Conservation (phyloP, 345 rosid species). For the Populus davidiana region DNA sequence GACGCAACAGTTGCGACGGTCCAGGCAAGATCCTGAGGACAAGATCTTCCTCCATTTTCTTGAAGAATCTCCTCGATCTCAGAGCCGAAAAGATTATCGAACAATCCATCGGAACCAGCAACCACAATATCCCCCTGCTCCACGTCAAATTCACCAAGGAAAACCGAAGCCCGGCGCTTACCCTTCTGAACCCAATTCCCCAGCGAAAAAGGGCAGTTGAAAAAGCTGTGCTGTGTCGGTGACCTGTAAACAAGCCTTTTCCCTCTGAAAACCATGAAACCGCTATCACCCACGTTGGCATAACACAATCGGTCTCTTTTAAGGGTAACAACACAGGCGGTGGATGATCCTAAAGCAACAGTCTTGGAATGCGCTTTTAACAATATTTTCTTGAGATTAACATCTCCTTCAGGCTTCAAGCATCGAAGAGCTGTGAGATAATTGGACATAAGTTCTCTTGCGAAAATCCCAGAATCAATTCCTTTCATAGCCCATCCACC, state of each 20-base stretch:
- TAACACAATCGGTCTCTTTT: background rate
- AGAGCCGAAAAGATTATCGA: slow-evolving; percentile 18
- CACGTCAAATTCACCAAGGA: background rate
- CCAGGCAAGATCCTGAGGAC: background rate
- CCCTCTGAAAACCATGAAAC: slow-evolving; percentile 22
- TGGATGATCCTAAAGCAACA: slow-evolving; percentile 17
- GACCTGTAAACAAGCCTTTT: slow-evolving; percentile 3
- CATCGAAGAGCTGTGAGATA: background rate
- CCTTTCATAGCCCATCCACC: slow-evolving; percentile 21
- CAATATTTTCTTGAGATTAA: slow-evolving; percentile 4
- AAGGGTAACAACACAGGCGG: slow-evolving; percentile 17
- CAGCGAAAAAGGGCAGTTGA: slow-evolving; percentile 24
- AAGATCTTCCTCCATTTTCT: background rate
- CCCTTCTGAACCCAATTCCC: background rate
- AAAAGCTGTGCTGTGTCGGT: slow-evolving; percentile 5
- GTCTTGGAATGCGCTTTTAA: slow-evolving; percentile 12
- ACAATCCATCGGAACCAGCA: slow-evolving; percentile 27
- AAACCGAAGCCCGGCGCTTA: background rate
- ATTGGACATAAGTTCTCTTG: slow-evolving; percentile 20
- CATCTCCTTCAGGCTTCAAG: background rate
- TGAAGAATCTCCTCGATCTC: slow-evolving; percentile 16
- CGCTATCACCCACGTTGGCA: slow-evolving; percentile 30
- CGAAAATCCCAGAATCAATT: slow-evolving; percentile 12
- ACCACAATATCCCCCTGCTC: slow-evolving; percentile 23
- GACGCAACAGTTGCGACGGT: background rate